Percentiles rank a stretch among this genome's conserved stretches.
Conservation (phyloP, 768 basidiomycete species). For the Mrakia blollopis region DNA sequence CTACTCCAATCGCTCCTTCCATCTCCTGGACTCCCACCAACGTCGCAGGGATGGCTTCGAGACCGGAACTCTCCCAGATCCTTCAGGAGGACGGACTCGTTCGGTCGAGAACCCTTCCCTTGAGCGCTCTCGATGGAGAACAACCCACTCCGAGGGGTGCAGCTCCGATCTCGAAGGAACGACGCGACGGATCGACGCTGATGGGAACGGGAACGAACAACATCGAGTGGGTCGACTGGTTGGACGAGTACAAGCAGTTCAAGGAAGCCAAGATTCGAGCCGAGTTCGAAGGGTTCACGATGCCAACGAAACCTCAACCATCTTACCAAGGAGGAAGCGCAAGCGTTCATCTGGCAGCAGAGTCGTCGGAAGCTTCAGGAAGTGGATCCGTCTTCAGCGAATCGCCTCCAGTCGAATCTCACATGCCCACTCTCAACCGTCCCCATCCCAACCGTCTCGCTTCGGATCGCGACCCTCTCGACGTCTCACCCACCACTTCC, state of each 20-base stretch:
- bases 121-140: not conserved
- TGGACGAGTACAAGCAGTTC: constrained; percentile 48
- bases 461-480: not conserved
- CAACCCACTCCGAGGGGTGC: not conserved
- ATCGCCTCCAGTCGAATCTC: not conserved
- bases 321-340: not conserved
- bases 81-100: not conserved
- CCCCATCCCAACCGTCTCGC: not conserved
- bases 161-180: not conserved
- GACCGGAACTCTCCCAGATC: not conserved
- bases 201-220: constrained; percentile 30
- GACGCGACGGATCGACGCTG: not conserved
- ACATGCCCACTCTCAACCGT: not conserved
- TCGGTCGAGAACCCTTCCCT: constrained; percentile 9
- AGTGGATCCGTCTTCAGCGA: constrained; percentile 18
- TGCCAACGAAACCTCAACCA: constrained; percentile 17
- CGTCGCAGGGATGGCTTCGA: constrained; percentile 5
- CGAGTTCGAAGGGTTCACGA: constrained; percentile 35
- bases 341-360: not conserved
- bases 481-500: constrained; percentile 15
- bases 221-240: constrained; percentile 50
- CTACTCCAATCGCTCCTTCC: not conserved
- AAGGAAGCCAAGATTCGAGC: constrained; percentile 47
- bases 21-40: constrained; percentile 13
- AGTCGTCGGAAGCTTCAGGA: not conserved